Evolutionary conservation across 169 alveolate species (phyloP), one percentile per base, ranked within the genome.

Genomic region (Plasmodium inui): DNA sequence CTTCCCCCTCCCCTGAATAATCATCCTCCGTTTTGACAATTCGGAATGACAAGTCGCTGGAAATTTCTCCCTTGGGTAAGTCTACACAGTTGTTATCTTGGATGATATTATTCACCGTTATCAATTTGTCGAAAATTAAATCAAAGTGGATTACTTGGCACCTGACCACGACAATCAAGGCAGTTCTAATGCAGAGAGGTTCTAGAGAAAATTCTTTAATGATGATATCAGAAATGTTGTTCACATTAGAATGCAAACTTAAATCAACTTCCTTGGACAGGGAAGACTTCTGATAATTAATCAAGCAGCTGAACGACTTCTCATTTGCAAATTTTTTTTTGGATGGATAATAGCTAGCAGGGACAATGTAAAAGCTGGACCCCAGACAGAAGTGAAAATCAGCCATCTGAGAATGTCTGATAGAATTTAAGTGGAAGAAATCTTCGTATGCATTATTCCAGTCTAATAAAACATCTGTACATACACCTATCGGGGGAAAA

Each of bases 391-490:
- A 93, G 80, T 97, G 98, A 44, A 96, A 89, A 44, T 96, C 97
- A 5, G 98, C 97, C 30, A 55, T 92, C 82, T 95, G 95, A 14
- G 98, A 81, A 81, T 96, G 83, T 70, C 83, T 37, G 14, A 93
- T 81, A 14, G 98, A 94, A 26, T 83, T 93, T 82, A 83, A 79
- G 85, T 96, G 97, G 72, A 93, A 96, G 73, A 92, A 95, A 46
- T 82, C 93, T 95, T 97, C 98, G 91, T 97, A 97, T 0, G 96
- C 55, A 92, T 97, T 97, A 89, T 92, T 94, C 98, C 98, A 97
- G 73, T 97, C 98, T 95, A 97, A 93, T 67, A 97, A 91, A 78
- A 96, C 98, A 90, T 96, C 98, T 0, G 98, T 96, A 32, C 97
- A 94, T 39, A 96, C 76, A 8, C 98, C 97, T 78, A 82, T 83